Percentiles rank a stretch among this genome's conserved stretches.
Evolutionary conservation across 1,284 basidiomycete genomes (phyloP).

Genomic region (Ustilago loliicola): DNA sequence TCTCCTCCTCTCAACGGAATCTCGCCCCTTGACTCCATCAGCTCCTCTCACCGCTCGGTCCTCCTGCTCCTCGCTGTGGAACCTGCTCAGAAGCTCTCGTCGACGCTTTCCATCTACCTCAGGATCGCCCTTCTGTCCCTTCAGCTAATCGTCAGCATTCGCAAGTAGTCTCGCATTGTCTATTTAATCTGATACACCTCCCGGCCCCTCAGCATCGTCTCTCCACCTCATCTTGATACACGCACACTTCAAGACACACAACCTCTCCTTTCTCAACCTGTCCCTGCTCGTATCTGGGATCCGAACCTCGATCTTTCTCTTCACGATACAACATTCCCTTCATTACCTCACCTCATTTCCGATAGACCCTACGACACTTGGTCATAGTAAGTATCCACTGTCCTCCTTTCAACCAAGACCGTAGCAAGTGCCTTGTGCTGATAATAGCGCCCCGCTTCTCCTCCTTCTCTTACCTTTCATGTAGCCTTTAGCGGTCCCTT

Average conservation of each 20-base stretch:
- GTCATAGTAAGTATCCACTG: neutral
- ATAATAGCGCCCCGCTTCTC: neutral
- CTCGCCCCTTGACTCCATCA: conserved; percentile 7
- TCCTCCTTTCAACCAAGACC: neutral
- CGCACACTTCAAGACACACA: conserved; percentile 2
- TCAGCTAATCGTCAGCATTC: conserved; percentile 8
- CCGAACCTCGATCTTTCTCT: neutral
- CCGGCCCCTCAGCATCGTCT: conserved; percentile 9
- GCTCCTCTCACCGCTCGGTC: conserved; percentile 5
- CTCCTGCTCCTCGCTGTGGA: neutral
- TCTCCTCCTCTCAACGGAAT: conserved; percentile 12
- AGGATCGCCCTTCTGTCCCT: conserved; percentile 5
- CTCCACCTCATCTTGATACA: conserved; percentile 1
- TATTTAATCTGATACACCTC: conserved; percentile 18
- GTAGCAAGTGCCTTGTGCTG: neutral
- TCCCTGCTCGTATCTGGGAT: conserved; percentile 5
- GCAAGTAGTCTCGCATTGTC: conserved; percentile 11
- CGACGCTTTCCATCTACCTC: neutral
- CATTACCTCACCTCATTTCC: neutral
- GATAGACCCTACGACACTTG: neutral
- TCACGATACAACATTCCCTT: neutral
- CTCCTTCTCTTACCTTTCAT: neutral
- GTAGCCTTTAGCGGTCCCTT: neutral
- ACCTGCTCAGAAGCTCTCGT: conserved; percentile 8
- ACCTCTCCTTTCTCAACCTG: conserved; percentile 6